Percentiles rank a stretch among this genome's conserved stretches.
Evolutionary conservation across 179 eudicot genomes (phyloP).

Genomic region (Gypsophila paniculata): DNA sequence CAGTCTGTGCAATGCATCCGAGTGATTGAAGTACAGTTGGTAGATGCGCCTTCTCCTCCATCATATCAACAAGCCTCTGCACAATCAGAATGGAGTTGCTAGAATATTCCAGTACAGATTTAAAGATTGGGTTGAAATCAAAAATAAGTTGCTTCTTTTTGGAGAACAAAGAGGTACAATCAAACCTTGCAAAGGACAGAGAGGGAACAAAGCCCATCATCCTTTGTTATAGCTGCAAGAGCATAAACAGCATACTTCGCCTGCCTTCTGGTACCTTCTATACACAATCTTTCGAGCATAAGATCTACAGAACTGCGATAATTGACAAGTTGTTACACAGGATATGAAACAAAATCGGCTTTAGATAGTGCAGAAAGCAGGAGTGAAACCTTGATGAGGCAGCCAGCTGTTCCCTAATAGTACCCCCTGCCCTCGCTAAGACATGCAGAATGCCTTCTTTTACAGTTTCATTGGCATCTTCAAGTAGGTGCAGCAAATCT

Average conservation of each 20-base stretch:
- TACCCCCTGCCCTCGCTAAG: slow-evolving; percentile 93
- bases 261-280: slow-evolving; percentile 94
- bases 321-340: slow-evolving; percentile 19
- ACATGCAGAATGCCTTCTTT: slow-evolving; percentile 96
- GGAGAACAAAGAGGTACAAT: slow-evolving; percentile 2
- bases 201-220: slow-evolving; percentile 87
- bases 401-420: slow-evolving; percentile 80
- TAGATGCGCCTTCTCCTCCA: slow-evolving; percentile 74
- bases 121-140: slow-evolving; percentile 9
- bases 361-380: background rate
- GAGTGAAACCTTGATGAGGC: slow-evolving; percentile 70
- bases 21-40: slow-evolving; percentile 92
- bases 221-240: slow-evolving; percentile 90
- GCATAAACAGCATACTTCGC: slow-evolving; percentile 99
- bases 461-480: slow-evolving; percentile 80
- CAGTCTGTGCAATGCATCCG: slow-evolving; percentile 96
- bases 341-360: slow-evolving; percentile 12
- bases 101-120: slow-evolving; percentile 5
- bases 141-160: background rate
- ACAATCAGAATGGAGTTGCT: slow-evolving; percentile 21
- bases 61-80: slow-evolving; percentile 97
- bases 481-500: slow-evolving; percentile 70
- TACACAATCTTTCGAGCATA: slow-evolving; percentile 78
- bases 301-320: slow-evolving; percentile 84
- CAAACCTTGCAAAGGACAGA: slow-evolving; percentile 95